Evolutionary conservation across 768 basidiomycete species (phyloP).

Genomic region (Pseudohyphozyma bogoriensis): DNA sequence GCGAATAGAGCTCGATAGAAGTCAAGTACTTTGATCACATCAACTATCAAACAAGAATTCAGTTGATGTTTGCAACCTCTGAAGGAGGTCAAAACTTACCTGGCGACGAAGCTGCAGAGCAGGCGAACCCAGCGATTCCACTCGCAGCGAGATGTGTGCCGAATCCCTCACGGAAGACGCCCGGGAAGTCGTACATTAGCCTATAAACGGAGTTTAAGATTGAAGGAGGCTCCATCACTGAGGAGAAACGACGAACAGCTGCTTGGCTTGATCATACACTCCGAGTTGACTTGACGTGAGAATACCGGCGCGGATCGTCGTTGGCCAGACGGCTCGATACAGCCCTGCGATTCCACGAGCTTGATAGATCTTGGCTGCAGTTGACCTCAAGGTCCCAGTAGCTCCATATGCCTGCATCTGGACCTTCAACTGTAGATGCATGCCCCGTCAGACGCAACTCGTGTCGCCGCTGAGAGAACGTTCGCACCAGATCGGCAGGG

Average conservation of each 20-base stretch:
- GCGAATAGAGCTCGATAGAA: neutral
- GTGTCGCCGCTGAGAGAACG: neutral
- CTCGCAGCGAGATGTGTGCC: constrained; percentile 28
- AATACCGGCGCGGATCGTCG: constrained; percentile 31
- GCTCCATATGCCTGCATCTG: constrained; percentile 28
- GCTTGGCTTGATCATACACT: constrained; percentile 29
- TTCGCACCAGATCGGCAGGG: constrained; percentile 28
- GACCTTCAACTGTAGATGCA: constrained; percentile 27
- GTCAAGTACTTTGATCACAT: constrained; percentile 21
- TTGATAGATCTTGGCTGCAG: constrained; percentile 1
- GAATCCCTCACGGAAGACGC: constrained; percentile 28
- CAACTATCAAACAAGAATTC: constrained; percentile 2
- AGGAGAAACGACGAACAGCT: constrained; percentile 2
- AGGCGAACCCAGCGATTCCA: constrained; percentile 31
- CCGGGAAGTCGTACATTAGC: constrained; percentile 25
- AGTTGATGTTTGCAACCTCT: neutral
- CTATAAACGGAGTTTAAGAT: neutral
- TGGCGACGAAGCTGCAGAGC: constrained; percentile 22
- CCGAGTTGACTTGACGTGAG: constrained; percentile 30
- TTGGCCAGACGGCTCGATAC: constrained; percentile 29
- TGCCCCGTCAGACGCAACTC: neutral
- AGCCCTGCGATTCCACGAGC: constrained; percentile 21
- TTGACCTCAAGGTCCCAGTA: constrained; percentile 14
- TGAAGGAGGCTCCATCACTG: neutral
- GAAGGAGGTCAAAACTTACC: neutral